Conservation (phyloP, 2,329 filamentous ascomycete species). For the Colletotrichum sp. region DNA sequence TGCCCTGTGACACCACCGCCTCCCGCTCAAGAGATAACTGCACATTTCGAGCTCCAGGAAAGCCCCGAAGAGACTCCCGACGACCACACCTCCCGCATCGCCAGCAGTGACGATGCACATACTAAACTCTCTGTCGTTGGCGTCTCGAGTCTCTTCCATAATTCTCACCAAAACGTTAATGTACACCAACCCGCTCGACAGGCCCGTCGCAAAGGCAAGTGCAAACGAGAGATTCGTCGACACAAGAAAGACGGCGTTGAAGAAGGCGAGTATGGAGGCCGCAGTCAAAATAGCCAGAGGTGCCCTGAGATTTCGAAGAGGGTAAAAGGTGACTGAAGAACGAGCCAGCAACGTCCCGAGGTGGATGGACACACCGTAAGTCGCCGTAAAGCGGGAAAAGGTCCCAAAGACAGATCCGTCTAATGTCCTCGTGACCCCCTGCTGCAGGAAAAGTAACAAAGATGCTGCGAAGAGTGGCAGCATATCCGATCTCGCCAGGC, state of each 20-base stretch:
- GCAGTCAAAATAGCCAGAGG: constrained; percentile 15
- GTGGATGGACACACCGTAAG: constrained; percentile 32
- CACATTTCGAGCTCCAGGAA: constrained; percentile 25
- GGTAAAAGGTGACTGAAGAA: constrained; percentile 24
- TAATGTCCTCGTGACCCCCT: constrained; percentile 32
- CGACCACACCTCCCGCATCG: constrained; percentile 30
- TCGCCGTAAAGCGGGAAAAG: constrained; percentile 32
- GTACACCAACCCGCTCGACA: constrained; percentile 33
- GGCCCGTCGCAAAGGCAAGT: constrained; percentile 29
- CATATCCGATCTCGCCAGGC: constrained; percentile 28
- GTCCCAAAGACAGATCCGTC: constrained; percentile 26
- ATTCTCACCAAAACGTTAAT: constrained; percentile 26
- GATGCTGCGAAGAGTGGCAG: constrained; percentile 29
- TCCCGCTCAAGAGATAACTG: not conserved
- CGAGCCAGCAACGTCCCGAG: constrained; percentile 31
- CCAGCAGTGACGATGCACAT: constrained; percentile 32
- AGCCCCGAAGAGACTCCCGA: constrained; percentile 29
- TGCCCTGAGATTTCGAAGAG: constrained; percentile 6
- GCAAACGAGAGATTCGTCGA: constrained; percentile 27
- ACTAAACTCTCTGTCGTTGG: constrained; percentile 29
- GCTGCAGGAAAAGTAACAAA: constrained; percentile 26
- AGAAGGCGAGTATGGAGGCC: constrained; percentile 15
- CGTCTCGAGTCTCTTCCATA: constrained; percentile 23
- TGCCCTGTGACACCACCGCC: not conserved
- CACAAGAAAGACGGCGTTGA: constrained; percentile 26